phyloP scores from a whole-genome alignment of 352 stramenopile species.

The Pythium rishiriense region DNA sequence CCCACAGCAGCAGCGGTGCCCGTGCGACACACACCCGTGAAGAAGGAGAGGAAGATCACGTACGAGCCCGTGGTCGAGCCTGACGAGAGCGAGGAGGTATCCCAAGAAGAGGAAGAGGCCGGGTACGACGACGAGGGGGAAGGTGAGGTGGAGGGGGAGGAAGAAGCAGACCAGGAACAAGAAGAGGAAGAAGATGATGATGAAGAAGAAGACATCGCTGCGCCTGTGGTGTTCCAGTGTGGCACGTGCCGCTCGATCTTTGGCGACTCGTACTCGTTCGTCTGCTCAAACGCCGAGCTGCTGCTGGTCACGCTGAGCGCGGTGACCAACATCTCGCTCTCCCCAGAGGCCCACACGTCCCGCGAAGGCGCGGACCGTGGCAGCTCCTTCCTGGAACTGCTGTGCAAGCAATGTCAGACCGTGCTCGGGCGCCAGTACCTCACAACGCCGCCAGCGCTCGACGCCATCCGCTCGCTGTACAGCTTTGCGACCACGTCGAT shows the following conservation, averaged over 20 bases:
- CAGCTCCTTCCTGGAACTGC: constrained; percentile 72
- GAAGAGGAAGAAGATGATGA: constrained; percentile 39
- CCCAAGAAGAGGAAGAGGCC: background rate
- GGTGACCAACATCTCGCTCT: constrained; percentile 60
- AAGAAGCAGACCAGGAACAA: constrained; percentile 15
- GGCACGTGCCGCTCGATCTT: constrained; percentile 83
- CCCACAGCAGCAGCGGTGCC: background rate
- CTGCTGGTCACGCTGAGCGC: constrained; percentile 75
- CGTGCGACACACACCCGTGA: background rate
- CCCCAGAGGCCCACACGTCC: constrained; percentile 51
- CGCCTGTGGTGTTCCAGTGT: constrained; percentile 84
- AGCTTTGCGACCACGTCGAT: constrained; percentile 77
- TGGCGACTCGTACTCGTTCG: constrained; percentile 80
- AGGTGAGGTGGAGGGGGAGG: constrained; percentile 31
- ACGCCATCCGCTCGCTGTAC: constrained; percentile 66
- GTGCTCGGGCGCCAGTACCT: constrained; percentile 78
- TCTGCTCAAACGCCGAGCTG: constrained; percentile 72
- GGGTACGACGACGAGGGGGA: constrained; percentile 28
- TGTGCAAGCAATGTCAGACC: constrained; percentile 81
- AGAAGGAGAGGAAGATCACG: constrained; percentile 18
- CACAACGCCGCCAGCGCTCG: constrained; percentile 61
- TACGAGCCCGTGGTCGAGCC: constrained; percentile 6
- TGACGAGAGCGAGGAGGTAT: constrained; percentile 29
- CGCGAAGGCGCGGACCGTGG: constrained; percentile 50
- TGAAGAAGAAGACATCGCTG: constrained; percentile 50